A percentile compares a stretch with the other conserved stretches of the same genome.
These are phyloP conservation scores for Corniculantispora saksenae DNA, from an alignment of 2,329 filamentous ascomycete genomes.

Conservation along the genomic window DNA sequence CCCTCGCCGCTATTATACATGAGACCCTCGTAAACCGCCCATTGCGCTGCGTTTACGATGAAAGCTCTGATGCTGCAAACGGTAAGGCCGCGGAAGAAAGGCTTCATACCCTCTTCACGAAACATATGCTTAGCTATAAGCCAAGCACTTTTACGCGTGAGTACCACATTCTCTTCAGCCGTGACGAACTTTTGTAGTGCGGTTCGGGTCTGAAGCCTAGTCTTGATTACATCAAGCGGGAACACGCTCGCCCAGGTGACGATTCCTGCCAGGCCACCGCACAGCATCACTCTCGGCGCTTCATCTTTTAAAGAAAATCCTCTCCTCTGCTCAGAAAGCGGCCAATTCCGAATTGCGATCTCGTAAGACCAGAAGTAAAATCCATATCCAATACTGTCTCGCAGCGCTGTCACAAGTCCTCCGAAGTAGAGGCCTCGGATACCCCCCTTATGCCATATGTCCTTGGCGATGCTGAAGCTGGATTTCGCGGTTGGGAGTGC, in stretches of 20 bases:
- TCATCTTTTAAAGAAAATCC: slow-evolving; percentile 38
- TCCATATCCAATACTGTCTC: slow-evolving; percentile 91
- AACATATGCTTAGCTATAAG: slow-evolving; percentile 69
- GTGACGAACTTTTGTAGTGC: slow-evolving; percentile 19
- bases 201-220: slow-evolving; percentile 78
- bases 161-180: slow-evolving; percentile 18
- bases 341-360: slow-evolving; percentile 63
- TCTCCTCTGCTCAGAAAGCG: slow-evolving; percentile 30
- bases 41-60: slow-evolving; percentile 89
- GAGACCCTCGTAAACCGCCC: slow-evolving; percentile 88
- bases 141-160: slow-evolving; percentile 51
- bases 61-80: slow-evolving; percentile 87
- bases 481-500: slow-evolving; percentile 46
- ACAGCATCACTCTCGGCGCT: slow-evolving; percentile 70
- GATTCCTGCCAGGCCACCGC: slow-evolving; percentile 84
- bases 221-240: slow-evolving; percentile 90
- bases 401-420: slow-evolving; percentile 75
- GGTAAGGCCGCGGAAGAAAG: slow-evolving; percentile 74
- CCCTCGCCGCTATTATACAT: slow-evolving; percentile 59
- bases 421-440: slow-evolving; percentile 78
- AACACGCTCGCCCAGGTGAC: slow-evolving; percentile 90
- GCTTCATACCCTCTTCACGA: slow-evolving; percentile 56
- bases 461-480: slow-evolving; percentile 63
- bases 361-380: slow-evolving; percentile 98
- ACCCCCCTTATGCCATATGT: slow-evolving; percentile 58